These are phyloP conservation scores for Clonostachys solani DNA, from an alignment of 2,329 filamentous ascomycete genomes.

Conservation along the genomic window DNA sequence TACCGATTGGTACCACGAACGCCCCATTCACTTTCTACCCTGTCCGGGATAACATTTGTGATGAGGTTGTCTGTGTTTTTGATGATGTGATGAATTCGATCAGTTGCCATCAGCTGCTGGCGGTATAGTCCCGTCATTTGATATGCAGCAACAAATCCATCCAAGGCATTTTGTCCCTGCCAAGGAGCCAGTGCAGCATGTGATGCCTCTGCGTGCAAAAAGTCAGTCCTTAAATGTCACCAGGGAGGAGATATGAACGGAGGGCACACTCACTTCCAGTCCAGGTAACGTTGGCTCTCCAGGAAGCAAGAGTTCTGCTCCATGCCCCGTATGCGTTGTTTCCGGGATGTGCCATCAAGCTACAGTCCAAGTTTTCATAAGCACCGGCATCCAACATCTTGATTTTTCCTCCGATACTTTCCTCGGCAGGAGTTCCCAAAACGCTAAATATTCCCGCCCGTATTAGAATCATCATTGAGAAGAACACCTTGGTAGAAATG, in stretches of 20 bases:
- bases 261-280: neutral
- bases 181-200: slow-evolving; percentile 29
- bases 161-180: slow-evolving; percentile 29
- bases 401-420: slow-evolving; percentile 47
- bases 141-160: slow-evolving; percentile 28
- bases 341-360: slow-evolving; percentile 20
- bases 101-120: slow-evolving; percentile 28
- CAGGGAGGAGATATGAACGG: neutral
- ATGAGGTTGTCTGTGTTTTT: neutral
- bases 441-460: slow-evolving; percentile 11
- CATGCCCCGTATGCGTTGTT: slow-evolving; percentile 4
- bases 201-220: slow-evolving; percentile 2
- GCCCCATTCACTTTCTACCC: slow-evolving; percentile 5
- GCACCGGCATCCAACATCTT: slow-evolving; percentile 38
- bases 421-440: slow-evolving; percentile 50
- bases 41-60: neutral
- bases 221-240: too few relatives aligned
- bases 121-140: slow-evolving; percentile 27
- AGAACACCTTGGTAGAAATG: neutral
- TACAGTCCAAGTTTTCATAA: slow-evolving; percentile 27
- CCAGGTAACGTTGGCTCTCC: slow-evolving; percentile 4
- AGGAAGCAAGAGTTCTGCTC: slow-evolving; percentile 4
- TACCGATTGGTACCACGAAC: slow-evolving; percentile 3
- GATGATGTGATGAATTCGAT: slow-evolving; percentile 30
- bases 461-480: neutral